phyloP scores from a whole-genome alignment of 805 yeast species.

The Tetrapisispora arboricola region DNA sequence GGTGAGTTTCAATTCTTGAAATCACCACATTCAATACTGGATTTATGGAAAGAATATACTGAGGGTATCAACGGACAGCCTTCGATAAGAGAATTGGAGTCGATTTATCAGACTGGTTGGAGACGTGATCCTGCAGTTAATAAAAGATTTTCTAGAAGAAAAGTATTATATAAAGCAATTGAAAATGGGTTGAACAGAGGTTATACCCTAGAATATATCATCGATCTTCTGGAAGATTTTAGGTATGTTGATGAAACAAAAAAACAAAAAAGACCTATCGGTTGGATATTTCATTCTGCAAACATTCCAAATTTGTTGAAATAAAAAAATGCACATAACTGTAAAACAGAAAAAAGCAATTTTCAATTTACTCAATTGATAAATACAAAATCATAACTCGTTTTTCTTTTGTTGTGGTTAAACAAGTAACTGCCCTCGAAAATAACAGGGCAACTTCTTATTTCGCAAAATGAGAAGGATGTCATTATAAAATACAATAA shows the following conservation, averaged over 20 bases:
- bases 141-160: conserved; percentile 43
- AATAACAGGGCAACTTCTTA: too few relatives aligned
- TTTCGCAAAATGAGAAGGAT: too few relatives aligned
- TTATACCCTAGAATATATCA: conserved; percentile 33
- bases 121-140: conserved; percentile 44
- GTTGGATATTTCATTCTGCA: conserved; percentile 35
- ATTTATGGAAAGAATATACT: conserved; percentile 49
- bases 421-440: too few relatives aligned
- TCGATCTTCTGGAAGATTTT: conserved; percentile 38
- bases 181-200: conserved; percentile 41
- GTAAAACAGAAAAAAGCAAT: too few relatives aligned
- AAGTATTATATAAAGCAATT: conserved; percentile 45
- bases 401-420: too few relatives aligned
- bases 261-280: conserved; percentile 34
- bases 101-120: conserved; percentile 44
- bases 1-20: conserved; percentile 32
- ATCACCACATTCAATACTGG: conserved; percentile 38
- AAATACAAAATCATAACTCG: too few relatives aligned
- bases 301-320: conserved; percentile 16
- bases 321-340: background rate
- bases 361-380: too few relatives aligned
- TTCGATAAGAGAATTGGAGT: conserved; percentile 40
- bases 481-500: too few relatives aligned
- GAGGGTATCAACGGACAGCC: conserved; percentile 44
- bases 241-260: conserved; percentile 36